Evolutionary conservation across 768 basidiomycete species (phyloP), one percentile per base, ranked within the genome.

Genomic region (Lactarius psammicola): DNA sequence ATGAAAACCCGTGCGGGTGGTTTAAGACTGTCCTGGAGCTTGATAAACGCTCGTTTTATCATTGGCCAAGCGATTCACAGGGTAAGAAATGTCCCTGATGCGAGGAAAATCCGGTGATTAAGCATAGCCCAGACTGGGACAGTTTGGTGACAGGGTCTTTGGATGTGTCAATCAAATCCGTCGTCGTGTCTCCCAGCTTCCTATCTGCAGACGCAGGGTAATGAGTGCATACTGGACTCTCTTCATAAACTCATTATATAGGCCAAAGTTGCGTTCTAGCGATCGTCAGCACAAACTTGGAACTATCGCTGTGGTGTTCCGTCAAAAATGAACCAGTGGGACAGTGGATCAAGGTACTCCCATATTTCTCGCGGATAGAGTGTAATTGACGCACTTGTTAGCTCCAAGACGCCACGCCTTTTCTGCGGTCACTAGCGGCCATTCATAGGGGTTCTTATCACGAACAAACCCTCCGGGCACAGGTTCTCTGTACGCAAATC

Each of bases 11-110:
- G 0, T 73, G 87, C 13, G 82, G 83, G 10, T 93, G 90, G 90
- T 88, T 88, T 68, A 82, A 84, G 69, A 93, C 90, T 1, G 82
- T 90, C 75, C 82, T 92, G 28, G 85, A 90, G 71, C 78, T 82
- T 51, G 83, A 85, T 66, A 80, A 82, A 70, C 69, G 55, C 51
- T 72, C 69, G 17, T 59, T 63, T 23, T 75, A 79, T 65, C 72
- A 75, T 53, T 84, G 82, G 82, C 75, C 80, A 7, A 67, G 60
- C 56, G 76, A 81, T 8, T 79, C 72, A 49, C 77, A 80, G 77
- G 80, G 82, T 82, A 65, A 60, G 69, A 66, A 31, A 18, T 59
- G 23, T 8, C 31, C 33, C 23, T 44, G 20, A 36, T 17, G 31
- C 26, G 66, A 71, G 71, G 8, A 69, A n/a, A 31, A 70, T 77